Evolutionary conservation across 192 early-diverging fungal species (phyloP), one percentile per base, ranked within the genome.

Genomic region (Coemansia sp.): DNA sequence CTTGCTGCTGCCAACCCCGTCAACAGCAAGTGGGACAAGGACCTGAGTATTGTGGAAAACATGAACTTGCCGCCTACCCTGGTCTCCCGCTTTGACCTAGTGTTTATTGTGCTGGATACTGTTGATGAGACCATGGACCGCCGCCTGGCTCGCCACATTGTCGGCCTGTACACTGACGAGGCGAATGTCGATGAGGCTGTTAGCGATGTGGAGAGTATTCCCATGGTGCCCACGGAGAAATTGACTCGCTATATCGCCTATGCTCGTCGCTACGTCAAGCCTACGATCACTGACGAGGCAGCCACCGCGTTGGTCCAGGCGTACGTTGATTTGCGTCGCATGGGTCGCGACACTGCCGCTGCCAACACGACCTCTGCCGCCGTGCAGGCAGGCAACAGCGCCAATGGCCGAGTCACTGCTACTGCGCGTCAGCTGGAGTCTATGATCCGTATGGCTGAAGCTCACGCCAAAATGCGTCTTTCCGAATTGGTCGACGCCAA

Each of bases 31-130:
- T 97, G 98, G 86, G 96, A 97, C 82, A 89, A 90, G 61, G 88
- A 88, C 61, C 85, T 93, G 68, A 93, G 90, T 40, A 92, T 95
- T 22, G 90, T 92, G 29, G 92, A 97, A 68, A 99, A 99, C 81
- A 98, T 99, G 85, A 98, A 98, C 72, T 86, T 99, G 52, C 96
- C 96, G 2, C 93, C 96, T 5, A 94, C 97, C 31, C 85, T 99
- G 54, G 83, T 99, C 27, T 93, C 91, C 22, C 92, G 97, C 77
- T 99, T 94, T 73, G 95, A 97, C 78, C 88, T 97, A 52, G 75
- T 97, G 67, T 97, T 96, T 76, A 85, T 97, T 73, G 90, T 97
- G 68, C 87, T 96, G 16, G 95, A 97, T 80, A 90, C 91, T 55
- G 90, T 94, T 38, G 92, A 97, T 83, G 94, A 96, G 68, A 71